phyloP scores from a whole-genome alignment of 768 basidiomycete genomes.

The Amanita pseudoporphyria region DNA sequence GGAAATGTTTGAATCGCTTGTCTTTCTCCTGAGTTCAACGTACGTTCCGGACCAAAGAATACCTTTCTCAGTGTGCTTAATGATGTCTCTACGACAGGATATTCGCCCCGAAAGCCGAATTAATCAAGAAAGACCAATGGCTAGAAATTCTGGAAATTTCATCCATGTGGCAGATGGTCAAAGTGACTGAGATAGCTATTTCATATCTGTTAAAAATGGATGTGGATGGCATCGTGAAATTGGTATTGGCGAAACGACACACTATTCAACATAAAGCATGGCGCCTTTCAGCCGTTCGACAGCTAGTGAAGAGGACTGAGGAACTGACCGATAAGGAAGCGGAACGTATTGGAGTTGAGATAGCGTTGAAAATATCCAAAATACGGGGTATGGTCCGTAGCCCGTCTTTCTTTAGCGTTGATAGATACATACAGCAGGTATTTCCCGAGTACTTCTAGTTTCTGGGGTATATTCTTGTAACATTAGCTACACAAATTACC shows the following conservation, averaged over 20 bases:
- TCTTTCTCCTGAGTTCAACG: not conserved
- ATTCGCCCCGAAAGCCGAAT: too few relatives aligned
- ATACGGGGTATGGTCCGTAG: too few relatives aligned
- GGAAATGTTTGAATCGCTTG: too few relatives aligned
- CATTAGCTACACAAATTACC: too few relatives aligned
- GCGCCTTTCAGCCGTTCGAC: not conserved
- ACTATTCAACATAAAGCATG: not conserved
- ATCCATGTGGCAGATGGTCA: conserved; percentile 9
- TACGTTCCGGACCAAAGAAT: not conserved
- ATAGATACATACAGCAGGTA: too few relatives aligned
- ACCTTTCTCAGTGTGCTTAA: not conserved
- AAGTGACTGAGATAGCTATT: not conserved
- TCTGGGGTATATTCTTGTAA: too few relatives aligned
- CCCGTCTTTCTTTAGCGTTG: too few relatives aligned
- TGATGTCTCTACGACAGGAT: not conserved
- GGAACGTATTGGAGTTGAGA: too few relatives aligned
- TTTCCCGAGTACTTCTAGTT: too few relatives aligned
- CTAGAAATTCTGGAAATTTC: conserved; percentile 9
- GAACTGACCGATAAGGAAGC: too few relatives aligned
- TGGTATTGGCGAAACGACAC: conserved; percentile 1
- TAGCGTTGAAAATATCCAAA: too few relatives aligned
- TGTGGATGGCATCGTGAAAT: not conserved
- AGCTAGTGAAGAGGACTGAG: too few relatives aligned
- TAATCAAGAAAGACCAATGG: conserved; percentile 10
- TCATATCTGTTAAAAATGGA: not conserved